Evolutionary conservation across 495 filamentous ascomycete genomes (phyloP).

Genomic region (Penicillium longicatenatum): DNA sequence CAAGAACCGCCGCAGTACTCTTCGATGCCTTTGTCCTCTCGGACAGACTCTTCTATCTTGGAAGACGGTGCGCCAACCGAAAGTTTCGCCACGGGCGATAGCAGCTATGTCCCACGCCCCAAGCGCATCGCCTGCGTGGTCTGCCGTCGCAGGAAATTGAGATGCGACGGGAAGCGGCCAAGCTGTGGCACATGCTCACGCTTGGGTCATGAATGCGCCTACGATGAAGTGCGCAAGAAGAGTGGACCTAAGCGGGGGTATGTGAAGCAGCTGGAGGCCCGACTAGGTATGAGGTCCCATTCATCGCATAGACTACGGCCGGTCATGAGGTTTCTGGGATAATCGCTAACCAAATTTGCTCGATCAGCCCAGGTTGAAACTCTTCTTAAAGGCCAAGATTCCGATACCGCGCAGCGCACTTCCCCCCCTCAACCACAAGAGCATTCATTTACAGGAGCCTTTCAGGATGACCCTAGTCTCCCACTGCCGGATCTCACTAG

Average conservation of each 20-base stretch:
- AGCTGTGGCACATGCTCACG: slow-evolving; percentile 92
- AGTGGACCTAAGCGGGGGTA: slow-evolving; percentile 98
- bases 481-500: slow-evolving; percentile 29
- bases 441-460: slow-evolving; percentile 26
- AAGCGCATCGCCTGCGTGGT: slow-evolving; percentile 98
- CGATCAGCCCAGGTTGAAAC: slow-evolving; percentile 88
- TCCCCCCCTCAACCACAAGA: slow-evolving; percentile 24
- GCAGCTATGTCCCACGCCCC: slow-evolving; percentile 70
- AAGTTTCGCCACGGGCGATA: slow-evolving; percentile 50
- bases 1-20: slow-evolving; percentile 56
- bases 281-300: slow-evolving; percentile 65
- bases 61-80: slow-evolving; percentile 33
- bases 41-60: slow-evolving; percentile 30
- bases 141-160: slow-evolving; percentile 89
- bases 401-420: slow-evolving; percentile 23
- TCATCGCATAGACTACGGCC: not conserved
- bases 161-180: slow-evolving; percentile 70
- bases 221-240: slow-evolving; percentile 96
- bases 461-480: slow-evolving; percentile 27
- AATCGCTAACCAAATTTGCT: slow-evolving; percentile 21
- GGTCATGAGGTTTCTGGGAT: not conserved
- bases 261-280: slow-evolving; percentile 94
- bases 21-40: slow-evolving; percentile 28
- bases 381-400: slow-evolving; percentile 69
- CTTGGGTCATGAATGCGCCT: slow-evolving; percentile 87